Conservation (phyloP, 1,284 basidiomycete genomes). For the Butyriboletus appendiculatus region DNA sequence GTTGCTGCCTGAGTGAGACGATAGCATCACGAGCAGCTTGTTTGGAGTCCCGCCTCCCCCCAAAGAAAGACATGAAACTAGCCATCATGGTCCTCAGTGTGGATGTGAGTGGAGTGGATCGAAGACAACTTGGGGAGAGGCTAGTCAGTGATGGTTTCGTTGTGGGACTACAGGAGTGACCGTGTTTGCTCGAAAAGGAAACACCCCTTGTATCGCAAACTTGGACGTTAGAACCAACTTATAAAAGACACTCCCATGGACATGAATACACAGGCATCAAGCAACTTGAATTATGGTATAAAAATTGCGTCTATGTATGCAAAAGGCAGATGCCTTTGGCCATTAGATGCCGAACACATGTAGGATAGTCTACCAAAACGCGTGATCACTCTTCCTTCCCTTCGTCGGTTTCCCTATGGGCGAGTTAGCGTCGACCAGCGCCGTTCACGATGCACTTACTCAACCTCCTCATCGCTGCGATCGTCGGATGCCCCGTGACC, state of each 20-base stretch:
- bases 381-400: constrained; percentile 30
- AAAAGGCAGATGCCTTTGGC: constrained; percentile 19
- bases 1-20: constrained; percentile 82
- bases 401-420: constrained; percentile 7
- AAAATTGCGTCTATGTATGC: constrained; percentile 27
- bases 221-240: neutral
- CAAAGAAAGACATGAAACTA: constrained; percentile 85
- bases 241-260: neutral
- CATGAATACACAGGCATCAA: neutral
- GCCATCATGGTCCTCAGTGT: constrained; percentile 64
- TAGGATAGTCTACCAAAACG: constrained; percentile 30
- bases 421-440: constrained; percentile 7
- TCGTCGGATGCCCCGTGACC: constrained; percentile 83
- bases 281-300: constrained; percentile 29
- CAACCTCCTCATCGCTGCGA: constrained; percentile 80
- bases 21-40: constrained; percentile 85
- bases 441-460: constrained; percentile 39
- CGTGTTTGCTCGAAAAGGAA: constrained; percentile 25
- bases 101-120: constrained; percentile 6
- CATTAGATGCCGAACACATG: constrained; percentile 26
- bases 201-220: constrained; percentile 12
- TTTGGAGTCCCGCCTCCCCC: constrained; percentile 76
- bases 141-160: constrained; percentile 2
- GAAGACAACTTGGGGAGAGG: constrained; percentile 5
- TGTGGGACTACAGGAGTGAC: constrained; percentile 11